A percentile compares a stretch with the other conserved stretches of the same genome.
Conservation (phyloP, 129 eudicot species). For the Calendula officinalis region DNA sequence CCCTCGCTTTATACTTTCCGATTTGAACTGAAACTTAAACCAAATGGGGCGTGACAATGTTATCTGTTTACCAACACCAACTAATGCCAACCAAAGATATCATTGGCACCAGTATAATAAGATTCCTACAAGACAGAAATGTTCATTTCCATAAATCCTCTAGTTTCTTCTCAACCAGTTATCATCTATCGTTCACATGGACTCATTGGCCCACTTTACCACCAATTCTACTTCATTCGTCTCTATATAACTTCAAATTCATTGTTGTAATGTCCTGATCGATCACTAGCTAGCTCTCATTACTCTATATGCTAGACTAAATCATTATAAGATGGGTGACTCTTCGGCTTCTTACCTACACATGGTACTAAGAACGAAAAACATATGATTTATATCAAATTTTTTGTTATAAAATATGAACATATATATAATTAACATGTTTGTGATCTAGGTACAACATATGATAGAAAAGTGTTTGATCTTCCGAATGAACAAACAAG, state of each 20-base stretch:
- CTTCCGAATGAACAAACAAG: slow-evolving; percentile 81
- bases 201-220: slow-evolving; percentile 47
- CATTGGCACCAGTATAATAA: too few species aligned
- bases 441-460: slow-evolving; percentile 67
- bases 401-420: not conserved
- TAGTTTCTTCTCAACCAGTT: slow-evolving; percentile 76
- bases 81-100: too few species aligned
- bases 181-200: slow-evolving; percentile 74
- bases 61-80: too few species aligned
- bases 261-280: slow-evolving; percentile 32
- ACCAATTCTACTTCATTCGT: slow-evolving; percentile 26
- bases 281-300: not conserved
- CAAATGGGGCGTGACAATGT: too few species aligned
- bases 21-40: too few species aligned
- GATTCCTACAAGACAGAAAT: slow-evolving; percentile 51
- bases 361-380: slow-evolving; percentile 43
- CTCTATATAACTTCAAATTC: slow-evolving; percentile 29
- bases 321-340: slow-evolving; percentile 45
- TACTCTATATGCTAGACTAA: not conserved
- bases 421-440: not conserved
- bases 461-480: slow-evolving; percentile 88
- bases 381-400: too few species aligned
- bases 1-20: too few species aligned
- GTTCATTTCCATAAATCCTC: slow-evolving; percentile 69
- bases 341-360: slow-evolving; percentile 78